Base-by-base conservation (phyloP, 1,284 basidiomycete species). In the Ceratobasidium sp. region DNA sequence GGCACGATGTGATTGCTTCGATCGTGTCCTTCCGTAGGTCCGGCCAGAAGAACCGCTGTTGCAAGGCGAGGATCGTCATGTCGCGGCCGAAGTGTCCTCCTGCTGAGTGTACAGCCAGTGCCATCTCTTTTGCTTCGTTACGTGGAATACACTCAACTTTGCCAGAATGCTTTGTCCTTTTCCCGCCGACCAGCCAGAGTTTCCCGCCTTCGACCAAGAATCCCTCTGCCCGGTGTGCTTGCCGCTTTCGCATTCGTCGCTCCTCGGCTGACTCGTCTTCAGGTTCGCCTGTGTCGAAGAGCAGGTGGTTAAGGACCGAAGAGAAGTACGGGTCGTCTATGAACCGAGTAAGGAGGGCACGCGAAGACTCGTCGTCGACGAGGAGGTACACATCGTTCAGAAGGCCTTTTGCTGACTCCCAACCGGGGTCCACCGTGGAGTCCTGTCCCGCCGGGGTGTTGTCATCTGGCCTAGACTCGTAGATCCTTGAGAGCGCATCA, bases 381-480 rank as follows among this genome's bases (percentile, higher is more conserved):
- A 67, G 22, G 15, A 32, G 47, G 10, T 55, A 43, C 5, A 68
- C 40, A n/a, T 68, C 64, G 8, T 47, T 50, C 27, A 55, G 27
- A n/a, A 68, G 25, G n/a, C 64, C 52, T 29, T 68, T 40, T 13
- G 20, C n/a, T 1, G 52, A 27, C 27, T 68, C 64, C 64, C 64
- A 68, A 27, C 52, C 52, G 3, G 64, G 64, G 22, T 68, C 64
- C 13, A 68, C 52, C 32, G 49, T 25, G 1, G 22, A n/a, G 20
- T 40, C 49, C 29, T 35, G 42, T 15, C 80, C 79, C 12, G 69
- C 55, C 8, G 27, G 12, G 1, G 55, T 53, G 60, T 79, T 77
- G 77, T 79, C 79, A 65, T 79, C 78, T 43, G 73, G 71, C 1
- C 65, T 58, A 1, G 79, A 77, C 0, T 74, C 75, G 77, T 78